These are phyloP conservation scores for Plenodomus lindquistii DNA, from an alignment of 2,329 filamentous ascomycete genomes.

Conservation along the genomic window DNA sequence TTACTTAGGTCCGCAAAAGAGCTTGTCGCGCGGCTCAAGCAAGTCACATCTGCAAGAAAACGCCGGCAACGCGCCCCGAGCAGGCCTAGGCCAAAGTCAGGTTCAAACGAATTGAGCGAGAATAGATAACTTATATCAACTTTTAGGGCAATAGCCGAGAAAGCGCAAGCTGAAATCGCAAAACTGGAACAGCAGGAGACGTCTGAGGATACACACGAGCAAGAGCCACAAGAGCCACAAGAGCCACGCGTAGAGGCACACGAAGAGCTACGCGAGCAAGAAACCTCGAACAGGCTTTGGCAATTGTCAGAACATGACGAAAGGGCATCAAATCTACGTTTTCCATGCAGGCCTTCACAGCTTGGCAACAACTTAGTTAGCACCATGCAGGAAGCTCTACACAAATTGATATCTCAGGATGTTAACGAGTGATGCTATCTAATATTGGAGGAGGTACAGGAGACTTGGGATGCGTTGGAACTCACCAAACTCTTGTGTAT, in stretches of 20 bases:
- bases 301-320: too few species aligned
- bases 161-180: background rate
- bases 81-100: background rate
- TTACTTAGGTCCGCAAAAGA: background rate
- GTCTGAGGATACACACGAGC: background rate
- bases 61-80: background rate
- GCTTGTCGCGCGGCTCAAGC: background rate
- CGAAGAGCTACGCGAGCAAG: too few species aligned
- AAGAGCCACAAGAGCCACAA: background rate
- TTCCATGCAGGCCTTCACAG: constrained; percentile 2
- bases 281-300: too few species aligned
- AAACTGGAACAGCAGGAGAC: background rate
- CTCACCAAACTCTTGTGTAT: background rate
- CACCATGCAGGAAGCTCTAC: constrained; percentile 1
- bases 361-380: constrained; percentile 5
- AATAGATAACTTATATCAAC: background rate
- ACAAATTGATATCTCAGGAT: background rate
- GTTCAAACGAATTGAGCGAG: background rate
- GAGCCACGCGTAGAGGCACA: too few species aligned
- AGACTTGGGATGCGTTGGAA: constrained; percentile 1
- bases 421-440: constrained; percentile 6
- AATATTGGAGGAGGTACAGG: constrained; percentile 2
- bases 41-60: constrained; percentile 1
- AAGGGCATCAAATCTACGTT: background rate
- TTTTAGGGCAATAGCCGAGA: background rate